These are phyloP conservation scores for Sporobolomyces pararoseus DNA, from an alignment of 768 basidiomycete genomes.

Conservation along the genomic window DNA sequence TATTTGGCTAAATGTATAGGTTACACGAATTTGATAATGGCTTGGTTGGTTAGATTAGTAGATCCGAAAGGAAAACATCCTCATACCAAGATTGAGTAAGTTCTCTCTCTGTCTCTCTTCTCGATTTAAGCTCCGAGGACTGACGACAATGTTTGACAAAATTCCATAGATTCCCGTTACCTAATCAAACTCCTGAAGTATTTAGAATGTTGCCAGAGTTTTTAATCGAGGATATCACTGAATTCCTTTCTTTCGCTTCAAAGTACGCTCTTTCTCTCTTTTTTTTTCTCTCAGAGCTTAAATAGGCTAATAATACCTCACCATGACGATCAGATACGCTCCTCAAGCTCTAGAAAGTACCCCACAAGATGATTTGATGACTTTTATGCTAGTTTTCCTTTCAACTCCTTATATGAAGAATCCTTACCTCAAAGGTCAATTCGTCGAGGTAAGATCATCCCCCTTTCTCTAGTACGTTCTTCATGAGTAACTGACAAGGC, in stretches of 20 bases:
- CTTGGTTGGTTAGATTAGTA: conserved; percentile 86
- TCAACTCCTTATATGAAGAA: conserved; percentile 99
- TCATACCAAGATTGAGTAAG: conserved; percentile 63
- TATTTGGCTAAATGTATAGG: conserved; percentile 51
- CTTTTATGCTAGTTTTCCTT: conserved; percentile 84
- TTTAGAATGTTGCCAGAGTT: conserved; percentile 92
- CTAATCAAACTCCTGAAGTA: conserved; percentile 72
- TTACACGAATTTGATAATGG: conserved; percentile 77
- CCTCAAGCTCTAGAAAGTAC: conserved; percentile 78
- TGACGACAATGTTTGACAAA: neutral
- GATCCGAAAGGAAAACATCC: conserved; percentile 80
- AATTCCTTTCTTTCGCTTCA: conserved; percentile 77
- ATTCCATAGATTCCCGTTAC: conserved; percentile 67
- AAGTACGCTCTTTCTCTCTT: conserved; percentile 56
- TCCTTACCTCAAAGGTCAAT: conserved; percentile 92
- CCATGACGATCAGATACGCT: conserved; percentile 43
- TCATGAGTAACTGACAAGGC: neutral
- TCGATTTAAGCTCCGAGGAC: no score
- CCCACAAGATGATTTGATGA: conserved; percentile 79
- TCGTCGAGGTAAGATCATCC: conserved; percentile 76
- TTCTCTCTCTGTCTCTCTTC: conserved; percentile 26
- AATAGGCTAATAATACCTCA: neutral
- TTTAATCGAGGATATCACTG: conserved; percentile 86
- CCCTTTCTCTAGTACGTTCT: neutral
- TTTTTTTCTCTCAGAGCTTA: neutral